A percentile compares a stretch with the other conserved stretches of the same genome.
phyloP scores from a whole-genome alignment of 2,329 filamentous ascomycete species.

The Exserohilum rostratum region DNA sequence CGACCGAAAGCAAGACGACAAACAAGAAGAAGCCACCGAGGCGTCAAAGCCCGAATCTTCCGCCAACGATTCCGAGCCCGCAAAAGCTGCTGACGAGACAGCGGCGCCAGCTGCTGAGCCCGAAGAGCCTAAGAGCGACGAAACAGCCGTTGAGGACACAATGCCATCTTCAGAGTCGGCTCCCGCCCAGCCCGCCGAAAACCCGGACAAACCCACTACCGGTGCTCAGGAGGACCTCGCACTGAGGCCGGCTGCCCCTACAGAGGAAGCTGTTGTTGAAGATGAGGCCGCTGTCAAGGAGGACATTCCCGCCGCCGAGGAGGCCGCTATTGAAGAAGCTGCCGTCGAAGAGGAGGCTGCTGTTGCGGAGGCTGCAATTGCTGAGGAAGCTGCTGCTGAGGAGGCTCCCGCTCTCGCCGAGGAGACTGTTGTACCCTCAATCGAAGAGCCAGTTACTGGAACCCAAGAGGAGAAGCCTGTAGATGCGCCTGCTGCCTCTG shows the following conservation, averaged over 20 bases:
- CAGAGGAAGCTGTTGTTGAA: conserved; percentile 43
- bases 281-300: conserved; percentile 23
- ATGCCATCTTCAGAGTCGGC: neutral
- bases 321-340: conserved; percentile 1
- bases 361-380: conserved; percentile 23
- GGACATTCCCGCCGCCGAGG: conserved; percentile 17
- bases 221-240: conserved; percentile 50
- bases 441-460: conserved; percentile 3
- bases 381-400: conserved; percentile 1
- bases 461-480: conserved; percentile 56
- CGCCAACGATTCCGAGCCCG: conserved; percentile 47
- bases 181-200: conserved; percentile 28
- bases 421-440: neutral
- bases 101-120: neutral
- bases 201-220: conserved; percentile 53
- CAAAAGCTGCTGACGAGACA: conserved; percentile 25
- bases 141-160: conserved; percentile 4
- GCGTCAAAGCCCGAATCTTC: conserved; percentile 43
- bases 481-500: conserved; percentile 41
- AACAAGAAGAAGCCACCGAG: conserved; percentile 30
- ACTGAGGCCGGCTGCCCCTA: conserved; percentile 51
- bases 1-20: conserved; percentile 31
- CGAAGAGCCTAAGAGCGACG: conserved; percentile 1
- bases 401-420: neutral
- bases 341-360: neutral